Evolutionary conservation across 169 alveolate species (phyloP).

Genomic region (Plasmodium chabaudi): DNA sequence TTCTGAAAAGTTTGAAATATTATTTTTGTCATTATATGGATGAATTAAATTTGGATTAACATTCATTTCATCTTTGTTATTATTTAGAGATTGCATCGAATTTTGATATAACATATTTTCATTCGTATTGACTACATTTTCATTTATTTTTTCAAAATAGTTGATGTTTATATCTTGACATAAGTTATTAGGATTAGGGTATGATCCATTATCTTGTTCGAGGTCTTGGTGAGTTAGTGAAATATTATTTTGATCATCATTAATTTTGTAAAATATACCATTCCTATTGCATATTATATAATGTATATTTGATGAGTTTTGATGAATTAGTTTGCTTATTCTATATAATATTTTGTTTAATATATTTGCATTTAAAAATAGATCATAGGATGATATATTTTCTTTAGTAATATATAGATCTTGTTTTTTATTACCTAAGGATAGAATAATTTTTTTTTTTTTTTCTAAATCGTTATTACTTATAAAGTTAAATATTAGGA

Average conservation of each 20-base stretch:
- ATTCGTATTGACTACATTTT: too few relatives aligned
- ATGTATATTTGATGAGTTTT: slow-evolving; percentile 3
- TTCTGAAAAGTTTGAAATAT: too few relatives aligned
- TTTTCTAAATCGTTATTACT: slow-evolving; percentile 50
- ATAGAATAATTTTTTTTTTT: slow-evolving; percentile 36
- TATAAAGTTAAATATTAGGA: slow-evolving; percentile 54
- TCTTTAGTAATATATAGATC: slow-evolving; percentile 51
- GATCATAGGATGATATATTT: slow-evolving; percentile 35
- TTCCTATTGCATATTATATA: slow-evolving; percentile 47
- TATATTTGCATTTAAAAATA: slow-evolving; percentile 35
- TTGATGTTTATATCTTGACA: too few relatives aligned
- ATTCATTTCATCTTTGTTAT: too few relatives aligned
- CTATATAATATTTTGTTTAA: slow-evolving; percentile 39
- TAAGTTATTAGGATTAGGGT: too few relatives aligned
- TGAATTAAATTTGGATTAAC: too few relatives aligned
- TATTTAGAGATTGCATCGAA: too few relatives aligned
- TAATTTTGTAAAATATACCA: slow-evolving; percentile 44
- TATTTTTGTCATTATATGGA: too few relatives aligned
- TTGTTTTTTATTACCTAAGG: slow-evolving; percentile 42
- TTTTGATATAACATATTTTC: too few relatives aligned
- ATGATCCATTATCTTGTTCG: too few relatives aligned
- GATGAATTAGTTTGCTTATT: slow-evolving; percentile 40
- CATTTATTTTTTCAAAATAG: too few relatives aligned
- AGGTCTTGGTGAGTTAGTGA: too few relatives aligned
- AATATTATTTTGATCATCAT: neutral